Percentiles rank a stretch among this genome's conserved stretches.
Conservation (phyloP, 139 green algal species). For the Chlamydomonas sp. region DNA sequence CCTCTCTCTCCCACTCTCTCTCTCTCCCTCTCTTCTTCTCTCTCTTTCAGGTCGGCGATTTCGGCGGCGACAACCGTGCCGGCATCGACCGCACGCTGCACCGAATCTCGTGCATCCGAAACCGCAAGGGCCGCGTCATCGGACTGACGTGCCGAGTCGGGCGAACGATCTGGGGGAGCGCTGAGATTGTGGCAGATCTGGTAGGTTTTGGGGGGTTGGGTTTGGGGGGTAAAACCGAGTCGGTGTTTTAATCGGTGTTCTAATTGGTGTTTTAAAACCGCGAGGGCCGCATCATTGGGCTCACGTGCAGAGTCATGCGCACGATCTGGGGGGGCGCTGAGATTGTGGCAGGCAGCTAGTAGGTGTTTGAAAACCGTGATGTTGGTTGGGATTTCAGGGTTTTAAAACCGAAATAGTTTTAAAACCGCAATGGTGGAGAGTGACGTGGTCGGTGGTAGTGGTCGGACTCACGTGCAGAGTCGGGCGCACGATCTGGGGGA, state of each 20-base stretch:
- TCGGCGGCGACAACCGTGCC: slow-evolving; percentile 85
- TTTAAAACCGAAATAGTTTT: too few relatives aligned
- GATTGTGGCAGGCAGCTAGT: slow-evolving; percentile 89
- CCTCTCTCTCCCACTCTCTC: too few relatives aligned
- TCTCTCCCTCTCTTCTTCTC: too few relatives aligned
- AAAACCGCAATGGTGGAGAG: slow-evolving; percentile 71
- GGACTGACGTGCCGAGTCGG: slow-evolving; percentile 94
- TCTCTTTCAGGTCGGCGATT: slow-evolving; percentile 71
- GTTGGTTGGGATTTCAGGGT: too few relatives aligned
- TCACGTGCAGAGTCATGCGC: slow-evolving; percentile 92
- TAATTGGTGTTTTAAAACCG: too few relatives aligned
- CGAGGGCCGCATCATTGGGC: slow-evolving; percentile 74
- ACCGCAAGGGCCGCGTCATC: slow-evolving; percentile 76
- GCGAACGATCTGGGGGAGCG: slow-evolving; percentile 80
- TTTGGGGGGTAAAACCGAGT: too few relatives aligned
- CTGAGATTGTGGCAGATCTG: slow-evolving; percentile 87
- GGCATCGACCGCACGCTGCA: slow-evolving; percentile 81
- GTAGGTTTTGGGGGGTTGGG: too few relatives aligned
- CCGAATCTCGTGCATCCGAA: slow-evolving; percentile 78
- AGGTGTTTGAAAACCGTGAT: too few relatives aligned
- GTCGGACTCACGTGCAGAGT: slow-evolving; percentile 95
- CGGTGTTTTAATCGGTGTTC: too few relatives aligned
- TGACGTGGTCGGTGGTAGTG: too few relatives aligned
- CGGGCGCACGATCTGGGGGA: slow-evolving; percentile 82
- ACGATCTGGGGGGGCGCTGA: slow-evolving; percentile 83